phyloP scores from a whole-genome alignment of 164 flowering plant genomes.

The Saururus chinensis region DNA sequence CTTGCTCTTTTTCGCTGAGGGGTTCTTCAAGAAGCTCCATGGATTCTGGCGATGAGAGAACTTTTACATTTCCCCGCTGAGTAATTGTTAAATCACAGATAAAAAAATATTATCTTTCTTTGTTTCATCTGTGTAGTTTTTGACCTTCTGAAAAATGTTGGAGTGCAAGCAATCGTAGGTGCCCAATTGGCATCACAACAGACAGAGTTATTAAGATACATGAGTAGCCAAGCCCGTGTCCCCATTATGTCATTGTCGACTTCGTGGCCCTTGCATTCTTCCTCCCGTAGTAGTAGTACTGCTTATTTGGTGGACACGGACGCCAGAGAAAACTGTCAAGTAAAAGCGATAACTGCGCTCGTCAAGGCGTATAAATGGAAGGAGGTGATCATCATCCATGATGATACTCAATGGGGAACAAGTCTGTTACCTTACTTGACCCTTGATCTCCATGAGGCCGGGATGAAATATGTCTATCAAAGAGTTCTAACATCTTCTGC shows the following conservation, averaged over 20 bases:
- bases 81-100: too few species aligned
- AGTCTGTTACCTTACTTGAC: slow-evolving; percentile 14
- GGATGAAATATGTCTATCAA: neutral
- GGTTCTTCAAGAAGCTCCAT: too few species aligned
- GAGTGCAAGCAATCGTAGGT: slow-evolving; percentile 21
- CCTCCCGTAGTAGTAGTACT: too few species aligned
- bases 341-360: slow-evolving; percentile 14
- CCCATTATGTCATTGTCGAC: slow-evolving; percentile 17
- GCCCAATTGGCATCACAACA: slow-evolving; percentile 13
- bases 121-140: slow-evolving; percentile 6
- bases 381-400: slow-evolving; percentile 13
- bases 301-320: slow-evolving; percentile 14
- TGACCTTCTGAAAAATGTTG: slow-evolving; percentile 10
- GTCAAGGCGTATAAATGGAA: slow-evolving; percentile 11
- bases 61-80: too few species aligned
- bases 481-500: slow-evolving; percentile 1
- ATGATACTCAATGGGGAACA: slow-evolving; percentile 13
- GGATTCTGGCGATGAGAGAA: too few species aligned
- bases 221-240: slow-evolving; percentile 14
- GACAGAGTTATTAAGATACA: slow-evolving; percentile 9
- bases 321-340: slow-evolving; percentile 14
- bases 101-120: too few species aligned
- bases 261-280: slow-evolving; percentile 7
- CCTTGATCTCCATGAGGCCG: slow-evolving; percentile 11
- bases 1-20: too few species aligned